Evolutionary conservation across 192 early-diverging fungal species (phyloP).

Genomic region (Gamsiella multidivaricata): DNA sequence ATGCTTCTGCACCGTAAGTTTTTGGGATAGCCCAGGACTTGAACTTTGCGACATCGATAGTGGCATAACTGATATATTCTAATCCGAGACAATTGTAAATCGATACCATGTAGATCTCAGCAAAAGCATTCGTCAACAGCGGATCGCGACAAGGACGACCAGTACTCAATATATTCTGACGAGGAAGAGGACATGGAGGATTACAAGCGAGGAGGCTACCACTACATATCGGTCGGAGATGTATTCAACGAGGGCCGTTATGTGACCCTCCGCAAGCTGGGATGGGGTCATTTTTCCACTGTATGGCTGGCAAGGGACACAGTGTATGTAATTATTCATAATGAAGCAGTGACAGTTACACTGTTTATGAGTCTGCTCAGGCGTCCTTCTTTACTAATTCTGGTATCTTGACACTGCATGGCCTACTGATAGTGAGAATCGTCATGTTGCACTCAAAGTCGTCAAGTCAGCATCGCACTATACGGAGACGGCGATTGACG

Average conservation of each 20-base stretch:
- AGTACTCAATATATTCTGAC: slow-evolving; percentile 61
- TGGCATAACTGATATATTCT: too few relatives aligned
- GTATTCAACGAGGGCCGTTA: slow-evolving; percentile 86
- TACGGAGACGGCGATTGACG: slow-evolving; percentile 95
- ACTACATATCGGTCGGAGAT: slow-evolving; percentile 91
- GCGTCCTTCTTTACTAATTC: too few relatives aligned
- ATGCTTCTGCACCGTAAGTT: slow-evolving; percentile 20
- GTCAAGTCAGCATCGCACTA: slow-evolving; percentile 97
- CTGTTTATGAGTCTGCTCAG: too few relatives aligned
- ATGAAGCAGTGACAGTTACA: too few relatives aligned
- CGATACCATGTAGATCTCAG: slow-evolving; percentile 16
- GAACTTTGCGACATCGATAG: too few relatives aligned
- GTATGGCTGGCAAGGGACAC: slow-evolving; percentile 94
- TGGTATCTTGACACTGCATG: background rate
- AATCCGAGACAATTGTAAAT: too few relatives aligned
- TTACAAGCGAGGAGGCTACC: slow-evolving; percentile 96
- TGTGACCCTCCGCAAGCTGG: slow-evolving; percentile 90
- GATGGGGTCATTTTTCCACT: slow-evolving; percentile 99
- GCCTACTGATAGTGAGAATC: slow-evolving; percentile 58
- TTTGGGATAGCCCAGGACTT: too few relatives aligned
- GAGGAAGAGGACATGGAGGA: slow-evolving; percentile 92
- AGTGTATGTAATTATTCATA: slow-evolving; percentile 55
- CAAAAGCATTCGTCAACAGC: slow-evolving; percentile 9
- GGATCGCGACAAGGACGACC: slow-evolving; percentile 32
- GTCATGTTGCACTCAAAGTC: slow-evolving; percentile 95